Evolutionary conservation across 805 yeast species (phyloP).

Genomic region (Wickerhamiella alocasiicola): DNA sequence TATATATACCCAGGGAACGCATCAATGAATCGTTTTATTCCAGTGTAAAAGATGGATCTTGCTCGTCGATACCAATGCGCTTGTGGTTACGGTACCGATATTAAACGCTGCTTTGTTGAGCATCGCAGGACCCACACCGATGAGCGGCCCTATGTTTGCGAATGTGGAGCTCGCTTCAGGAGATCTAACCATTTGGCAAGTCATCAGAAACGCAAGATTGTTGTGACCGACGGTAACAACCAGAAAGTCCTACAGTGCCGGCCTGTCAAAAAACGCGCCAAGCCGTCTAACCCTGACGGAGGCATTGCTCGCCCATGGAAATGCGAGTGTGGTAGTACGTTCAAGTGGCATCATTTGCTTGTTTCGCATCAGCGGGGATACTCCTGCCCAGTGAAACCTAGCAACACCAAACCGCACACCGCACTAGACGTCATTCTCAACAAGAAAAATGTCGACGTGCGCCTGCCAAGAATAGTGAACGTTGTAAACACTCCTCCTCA

Average conservation of each 20-base stretch:
- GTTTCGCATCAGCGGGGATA: constrained; percentile 10
- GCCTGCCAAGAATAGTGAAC: constrained; percentile 1
- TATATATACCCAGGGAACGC: no score
- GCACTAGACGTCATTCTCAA: constrained; percentile 1
- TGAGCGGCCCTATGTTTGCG: constrained; percentile 65
- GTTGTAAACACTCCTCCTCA: background rate
- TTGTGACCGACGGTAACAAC: background rate
- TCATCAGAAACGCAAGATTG: constrained; percentile 11
- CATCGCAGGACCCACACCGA: constrained; percentile 74
- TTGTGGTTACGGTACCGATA: constrained; percentile 12
- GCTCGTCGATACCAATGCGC: constrained; percentile 9
- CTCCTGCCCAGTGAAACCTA: constrained; percentile 9
- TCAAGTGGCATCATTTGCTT: constrained; percentile 12
- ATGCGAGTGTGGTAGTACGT: constrained; percentile 11
- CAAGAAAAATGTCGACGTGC: constrained; percentile 2
- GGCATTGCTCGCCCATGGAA: constrained; percentile 10
- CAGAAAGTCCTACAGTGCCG: constrained; percentile 1
- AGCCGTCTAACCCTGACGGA: constrained; percentile 6
- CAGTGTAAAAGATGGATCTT: no score
- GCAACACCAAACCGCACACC: background rate
- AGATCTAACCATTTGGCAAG: constrained; percentile 11
- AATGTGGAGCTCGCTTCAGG: constrained; percentile 62
- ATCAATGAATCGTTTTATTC: no score
- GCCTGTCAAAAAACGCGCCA: constrained; percentile 6
- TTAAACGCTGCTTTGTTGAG: constrained; percentile 12